Conservation (phyloP, 2,329 filamentous ascomycete species). For the Alternaria arbusti region DNA sequence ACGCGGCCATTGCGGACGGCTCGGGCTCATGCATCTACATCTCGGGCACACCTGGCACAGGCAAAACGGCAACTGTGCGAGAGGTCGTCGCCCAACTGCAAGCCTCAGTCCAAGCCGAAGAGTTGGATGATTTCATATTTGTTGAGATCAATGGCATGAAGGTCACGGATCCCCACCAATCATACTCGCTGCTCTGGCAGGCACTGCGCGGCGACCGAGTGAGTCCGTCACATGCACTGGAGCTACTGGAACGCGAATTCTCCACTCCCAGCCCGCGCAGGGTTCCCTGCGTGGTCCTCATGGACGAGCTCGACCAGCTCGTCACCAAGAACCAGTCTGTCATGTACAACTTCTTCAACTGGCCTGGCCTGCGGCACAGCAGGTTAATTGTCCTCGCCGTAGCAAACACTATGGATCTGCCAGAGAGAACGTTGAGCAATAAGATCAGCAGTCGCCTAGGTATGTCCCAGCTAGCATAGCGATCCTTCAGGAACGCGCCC, state of each 20-base stretch:
- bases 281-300: conserved; percentile 93
- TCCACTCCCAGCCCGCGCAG: conserved; percentile 87
- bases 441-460: conserved; percentile 86
- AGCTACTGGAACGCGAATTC: conserved; percentile 91
- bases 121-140: conserved; percentile 97
- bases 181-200: conserved; percentile 95
- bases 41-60: conserved; percentile 96
- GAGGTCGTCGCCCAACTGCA: conserved; percentile 92
- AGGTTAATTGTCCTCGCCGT: conserved; percentile 95
- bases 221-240: conserved; percentile 87
- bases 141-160: conserved; percentile 99
- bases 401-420: conserved; percentile 98
- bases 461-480: conserved; percentile 35
- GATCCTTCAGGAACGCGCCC: conserved; percentile 28
- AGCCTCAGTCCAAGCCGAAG: conserved; percentile 83
- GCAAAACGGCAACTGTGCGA: conserved; percentile 95
- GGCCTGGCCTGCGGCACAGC: conserved; percentile 90
- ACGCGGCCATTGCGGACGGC: conserved; percentile 91
- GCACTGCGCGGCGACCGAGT: conserved; percentile 92
- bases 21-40: conserved; percentile 98
- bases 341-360: conserved; percentile 99
- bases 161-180: conserved; percentile 96
- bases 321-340: conserved; percentile 99
- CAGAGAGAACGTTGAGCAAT: conserved; percentile 94
- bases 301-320: conserved; percentile 97